These are phyloP conservation scores for Penicillium rolfsii DNA, from an alignment of 2,329 filamentous ascomycete genomes.

Conservation along the genomic window DNA sequence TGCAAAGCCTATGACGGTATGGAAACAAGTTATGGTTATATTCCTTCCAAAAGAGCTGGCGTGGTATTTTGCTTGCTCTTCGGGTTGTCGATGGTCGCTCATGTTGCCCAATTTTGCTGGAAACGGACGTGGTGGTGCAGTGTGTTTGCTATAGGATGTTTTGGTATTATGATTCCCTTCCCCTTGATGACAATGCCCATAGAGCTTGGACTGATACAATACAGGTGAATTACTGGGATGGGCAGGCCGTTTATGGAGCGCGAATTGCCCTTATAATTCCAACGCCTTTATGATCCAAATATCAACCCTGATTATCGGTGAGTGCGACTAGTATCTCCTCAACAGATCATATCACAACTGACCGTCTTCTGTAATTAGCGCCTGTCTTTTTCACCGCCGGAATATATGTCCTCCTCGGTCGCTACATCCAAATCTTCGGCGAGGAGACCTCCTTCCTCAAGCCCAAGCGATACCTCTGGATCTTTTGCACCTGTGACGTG, in stretches of 20 bases:
- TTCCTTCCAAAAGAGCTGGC: slow-evolving; percentile 37
- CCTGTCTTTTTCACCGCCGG: slow-evolving; percentile 58
- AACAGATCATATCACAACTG: not conserved
- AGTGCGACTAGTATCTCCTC: not conserved
- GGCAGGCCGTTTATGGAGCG: slow-evolving; percentile 54
- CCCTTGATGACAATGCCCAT: not conserved
- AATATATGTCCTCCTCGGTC: slow-evolving; percentile 55
- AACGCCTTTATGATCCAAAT: slow-evolving; percentile 58
- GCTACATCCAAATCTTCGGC: slow-evolving; percentile 51
- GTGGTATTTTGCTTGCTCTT: slow-evolving; percentile 41
- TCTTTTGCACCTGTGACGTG: slow-evolving; percentile 58
- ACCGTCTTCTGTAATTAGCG: slow-evolving; percentile 26
- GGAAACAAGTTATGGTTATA: slow-evolving; percentile 39
- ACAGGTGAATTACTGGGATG: slow-evolving; percentile 41
- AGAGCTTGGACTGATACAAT: not conserved
- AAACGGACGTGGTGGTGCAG: slow-evolving; percentile 45
- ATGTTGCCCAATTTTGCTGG: slow-evolving; percentile 41
- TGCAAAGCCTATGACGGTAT: slow-evolving; percentile 34
- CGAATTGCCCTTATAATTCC: slow-evolving; percentile 54
- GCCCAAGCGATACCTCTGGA: slow-evolving; percentile 51
- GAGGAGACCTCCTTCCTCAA: slow-evolving; percentile 48
- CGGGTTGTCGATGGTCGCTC: slow-evolving; percentile 39
- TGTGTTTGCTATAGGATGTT: slow-evolving; percentile 41
- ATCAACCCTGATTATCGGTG: slow-evolving; percentile 46
- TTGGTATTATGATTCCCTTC: slow-evolving; percentile 32